Evolutionary conservation across 108 stramenopile genomes (phyloP).

Genomic region (Pseudonitzschia delicatissima): DNA sequence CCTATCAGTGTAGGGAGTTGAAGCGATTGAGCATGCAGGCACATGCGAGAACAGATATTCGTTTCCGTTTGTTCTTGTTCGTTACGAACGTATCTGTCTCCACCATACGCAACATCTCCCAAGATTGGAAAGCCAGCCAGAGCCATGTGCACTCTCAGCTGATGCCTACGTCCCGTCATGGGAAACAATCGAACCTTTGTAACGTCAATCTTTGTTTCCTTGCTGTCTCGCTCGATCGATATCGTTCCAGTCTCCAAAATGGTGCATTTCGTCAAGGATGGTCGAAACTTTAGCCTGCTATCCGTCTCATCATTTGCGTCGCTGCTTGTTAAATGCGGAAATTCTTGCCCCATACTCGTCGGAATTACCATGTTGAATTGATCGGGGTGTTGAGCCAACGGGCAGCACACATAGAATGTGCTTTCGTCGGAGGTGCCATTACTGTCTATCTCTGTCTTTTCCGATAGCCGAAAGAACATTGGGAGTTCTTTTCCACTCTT

Average conservation of each 20-base stretch:
- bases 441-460: background rate
- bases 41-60: constrained; percentile 61
- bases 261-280: constrained; percentile 71
- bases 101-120: constrained; percentile 85
- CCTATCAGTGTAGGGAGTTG: constrained; percentile 16
- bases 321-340: background rate
- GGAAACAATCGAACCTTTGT: constrained; percentile 82
- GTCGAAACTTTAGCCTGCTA: constrained; percentile 50
- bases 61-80: background rate
- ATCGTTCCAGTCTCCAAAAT: constrained; percentile 41
- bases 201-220: constrained; percentile 28
- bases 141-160: constrained; percentile 87
- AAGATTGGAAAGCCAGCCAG: constrained; percentile 85
- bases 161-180: constrained; percentile 89
- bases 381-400: constrained; percentile 51
- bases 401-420: constrained; percentile 23
- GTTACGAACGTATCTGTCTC: background rate
- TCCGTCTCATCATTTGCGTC: constrained; percentile 10
- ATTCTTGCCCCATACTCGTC: constrained; percentile 18
- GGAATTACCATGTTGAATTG: constrained; percentile 51
- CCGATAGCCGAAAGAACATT: constrained; percentile 28
- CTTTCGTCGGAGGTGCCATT: background rate
- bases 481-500: constrained; percentile 18
- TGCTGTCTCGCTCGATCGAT: background rate
- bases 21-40: constrained; percentile 70